These are phyloP conservation scores for Linnemannia hyalina DNA, from an alignment of 192 early-diverging fungal genomes.

Conservation along the genomic window DNA sequence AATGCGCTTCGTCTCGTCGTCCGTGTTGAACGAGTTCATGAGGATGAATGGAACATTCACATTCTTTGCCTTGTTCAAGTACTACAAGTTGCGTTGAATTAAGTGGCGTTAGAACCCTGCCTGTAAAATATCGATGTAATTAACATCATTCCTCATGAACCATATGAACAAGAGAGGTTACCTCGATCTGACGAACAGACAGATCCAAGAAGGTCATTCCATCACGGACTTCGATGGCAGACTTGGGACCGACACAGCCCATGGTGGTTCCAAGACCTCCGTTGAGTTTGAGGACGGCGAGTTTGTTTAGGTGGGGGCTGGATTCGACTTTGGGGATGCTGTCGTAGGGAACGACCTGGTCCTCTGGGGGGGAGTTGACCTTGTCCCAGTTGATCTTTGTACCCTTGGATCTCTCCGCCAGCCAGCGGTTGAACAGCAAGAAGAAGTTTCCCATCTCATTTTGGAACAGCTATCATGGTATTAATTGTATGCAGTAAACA, in stretches of 20 bases:
- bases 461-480: slow-evolving; percentile 65
- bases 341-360: slow-evolving; percentile 89
- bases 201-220: slow-evolving; percentile 99
- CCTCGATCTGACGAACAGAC: slow-evolving; percentile 98
- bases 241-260: slow-evolving; percentile 99
- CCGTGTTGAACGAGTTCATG: slow-evolving; percentile 99
- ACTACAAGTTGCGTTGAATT: slow-evolving; percentile 57
- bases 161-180: slow-evolving; percentile 35
- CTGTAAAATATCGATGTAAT: too few relatives aligned
- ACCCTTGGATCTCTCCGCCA: slow-evolving; percentile 83
- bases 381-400: slow-evolving; percentile 94
- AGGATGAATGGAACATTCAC: slow-evolving; percentile 97
- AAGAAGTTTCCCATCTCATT: slow-evolving; percentile 92
- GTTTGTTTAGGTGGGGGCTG: slow-evolving; percentile 81
- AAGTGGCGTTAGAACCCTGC: neutral
- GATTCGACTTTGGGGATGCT: slow-evolving; percentile 68
- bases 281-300: slow-evolving; percentile 99
- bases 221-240: slow-evolving; percentile 98
- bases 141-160: neutral
- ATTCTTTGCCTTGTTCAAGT: slow-evolving; percentile 89
- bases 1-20: slow-evolving; percentile 96
- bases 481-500: neutral
- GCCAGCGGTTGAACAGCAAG: slow-evolving; percentile 86
- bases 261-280: slow-evolving; percentile 99
- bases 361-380: slow-evolving; percentile 91